Conservation (phyloP, 495 filamentous ascomycete genomes). For the Penicillium angulare region DNA sequence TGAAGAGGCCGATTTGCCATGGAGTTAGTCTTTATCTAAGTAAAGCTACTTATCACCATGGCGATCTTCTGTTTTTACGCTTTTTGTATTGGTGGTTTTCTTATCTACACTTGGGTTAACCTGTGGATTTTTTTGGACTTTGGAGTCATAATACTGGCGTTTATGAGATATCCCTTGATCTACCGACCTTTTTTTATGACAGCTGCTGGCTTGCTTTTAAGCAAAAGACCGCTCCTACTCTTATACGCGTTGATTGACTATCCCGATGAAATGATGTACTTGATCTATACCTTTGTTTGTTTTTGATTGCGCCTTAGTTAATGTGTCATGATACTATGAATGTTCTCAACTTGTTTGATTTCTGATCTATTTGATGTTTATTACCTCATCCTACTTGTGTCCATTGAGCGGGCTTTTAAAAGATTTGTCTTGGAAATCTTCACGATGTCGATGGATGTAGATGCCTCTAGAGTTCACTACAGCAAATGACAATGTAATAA, state of each 20-base stretch:
- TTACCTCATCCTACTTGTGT: too few relatives aligned
- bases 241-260: slow-evolving; percentile 3
- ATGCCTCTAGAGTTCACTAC: neutral
- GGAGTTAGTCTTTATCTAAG: slow-evolving; percentile 46
- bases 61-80: neutral
- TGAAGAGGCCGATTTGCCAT: slow-evolving; percentile 76
- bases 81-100: neutral
- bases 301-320: slow-evolving; percentile 7
- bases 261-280: slow-evolving; percentile 18
- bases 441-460: neutral
- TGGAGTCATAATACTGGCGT: neutral
- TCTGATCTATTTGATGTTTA: neutral
- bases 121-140: neutral
- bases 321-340: slow-evolving; percentile 27
- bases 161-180: neutral
- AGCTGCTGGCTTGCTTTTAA: slow-evolving; percentile 17
- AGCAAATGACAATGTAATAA: neutral
- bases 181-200: neutral
- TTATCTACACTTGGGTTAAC: neutral
- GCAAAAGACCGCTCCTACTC: slow-evolving; percentile 4
- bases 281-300: slow-evolving; percentile 16
- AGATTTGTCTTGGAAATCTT: neutral
- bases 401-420: too few relatives aligned
- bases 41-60: neutral
- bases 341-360: neutral